phyloP scores from a whole-genome alignment of 2,329 filamentous ascomycete genomes.

The Aureobasidium subglaciale region DNA sequence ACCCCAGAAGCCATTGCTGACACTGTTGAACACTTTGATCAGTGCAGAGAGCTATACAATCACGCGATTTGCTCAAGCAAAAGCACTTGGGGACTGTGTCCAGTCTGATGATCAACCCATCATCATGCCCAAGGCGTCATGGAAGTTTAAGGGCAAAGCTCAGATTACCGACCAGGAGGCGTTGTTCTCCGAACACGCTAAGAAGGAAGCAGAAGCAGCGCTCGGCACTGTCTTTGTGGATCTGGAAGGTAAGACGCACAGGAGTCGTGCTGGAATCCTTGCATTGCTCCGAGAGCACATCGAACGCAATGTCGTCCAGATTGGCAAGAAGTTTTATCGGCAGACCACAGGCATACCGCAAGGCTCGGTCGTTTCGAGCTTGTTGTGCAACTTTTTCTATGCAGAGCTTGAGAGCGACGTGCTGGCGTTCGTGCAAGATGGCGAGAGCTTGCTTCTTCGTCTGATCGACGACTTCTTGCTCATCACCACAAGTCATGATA shows the following conservation, averaged over 20 bases:
- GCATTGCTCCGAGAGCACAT: constrained; percentile 72
- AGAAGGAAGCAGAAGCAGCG: constrained; percentile 21
- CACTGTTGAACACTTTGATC: constrained; percentile 54
- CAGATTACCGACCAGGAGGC: constrained; percentile 24
- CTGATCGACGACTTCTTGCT: constrained; percentile 91
- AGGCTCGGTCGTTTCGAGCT: constrained; percentile 77
- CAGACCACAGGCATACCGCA: constrained; percentile 89
- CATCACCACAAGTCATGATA: constrained; percentile 61
- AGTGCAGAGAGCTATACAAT: constrained; percentile 60
- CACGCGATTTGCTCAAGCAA: constrained; percentile 67
- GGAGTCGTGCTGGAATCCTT: constrained; percentile 55
- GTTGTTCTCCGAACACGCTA: constrained; percentile 27
- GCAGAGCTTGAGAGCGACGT: constrained; percentile 69
- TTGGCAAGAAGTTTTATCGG: constrained; percentile 81
- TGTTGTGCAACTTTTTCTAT: constrained; percentile 94
- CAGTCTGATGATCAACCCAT: constrained; percentile 28
- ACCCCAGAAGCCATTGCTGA: constrained; percentile 67
- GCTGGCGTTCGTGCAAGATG: constrained; percentile 52
- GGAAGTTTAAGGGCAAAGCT: constrained; percentile 37
- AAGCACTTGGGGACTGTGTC: constrained; percentile 33
- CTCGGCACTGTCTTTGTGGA: constrained; percentile 75
- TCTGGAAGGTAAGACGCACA: constrained; percentile 50
- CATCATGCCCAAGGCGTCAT: constrained; percentile 29
- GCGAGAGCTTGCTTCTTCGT: constrained; percentile 65
- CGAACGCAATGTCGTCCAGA: constrained; percentile 75